A percentile compares a stretch with the other conserved stretches of the same genome.
phyloP scores from a whole-genome alignment of 371 early-diverging fungal genomes.

The Paramicrosporidium saccamoebae region DNA sequence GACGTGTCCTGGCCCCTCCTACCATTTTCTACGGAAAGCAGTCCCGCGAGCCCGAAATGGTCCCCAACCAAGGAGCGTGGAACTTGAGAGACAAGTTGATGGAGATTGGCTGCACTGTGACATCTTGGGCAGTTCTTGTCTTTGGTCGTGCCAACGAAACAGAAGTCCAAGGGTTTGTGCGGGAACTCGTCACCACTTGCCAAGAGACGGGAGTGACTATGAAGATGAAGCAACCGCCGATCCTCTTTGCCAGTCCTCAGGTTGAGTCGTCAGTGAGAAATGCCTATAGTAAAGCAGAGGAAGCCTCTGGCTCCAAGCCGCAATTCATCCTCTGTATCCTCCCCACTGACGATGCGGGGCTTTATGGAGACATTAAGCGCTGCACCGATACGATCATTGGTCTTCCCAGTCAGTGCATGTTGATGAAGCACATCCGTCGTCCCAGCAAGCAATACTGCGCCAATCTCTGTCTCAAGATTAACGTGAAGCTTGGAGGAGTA shows the following conservation, averaged over 20 bases:
- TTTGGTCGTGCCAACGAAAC: conserved; percentile 8
- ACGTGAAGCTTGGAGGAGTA: conserved; percentile 50
- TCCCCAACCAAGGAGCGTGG: conserved; percentile 57
- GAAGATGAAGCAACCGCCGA: conserved; percentile 17
- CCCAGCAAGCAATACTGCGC: conserved; percentile 33
- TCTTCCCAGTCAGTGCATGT: conserved; percentile 67
- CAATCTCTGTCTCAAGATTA: conserved; percentile 54
- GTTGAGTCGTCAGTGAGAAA: conserved; percentile 24
- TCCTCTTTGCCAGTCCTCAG: conserved; percentile 26
- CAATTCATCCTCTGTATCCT: conserved; percentile 47
- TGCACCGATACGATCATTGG: conserved; percentile 65
- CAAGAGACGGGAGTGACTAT: conserved; percentile 19
- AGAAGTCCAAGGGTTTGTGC: conserved; percentile 12
- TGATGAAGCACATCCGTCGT: conserved; percentile 22
- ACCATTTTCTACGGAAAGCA: conserved; percentile 23
- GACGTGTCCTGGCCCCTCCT: conserved; percentile 37
- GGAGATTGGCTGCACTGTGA: conserved; percentile 25
- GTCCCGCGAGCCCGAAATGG: conserved; percentile 18
- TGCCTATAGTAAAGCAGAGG: conserved; percentile 33
- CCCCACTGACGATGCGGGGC: conserved; percentile 38
- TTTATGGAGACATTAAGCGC: conserved; percentile 82
- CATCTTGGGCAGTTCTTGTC: conserved; percentile 48
- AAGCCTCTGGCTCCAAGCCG: conserved; percentile 14
- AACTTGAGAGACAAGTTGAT: conserved; percentile 57
- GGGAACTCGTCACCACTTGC: conserved; percentile 12